Evolutionary conservation across 371 early-diverging fungal genomes (phyloP).

Genomic region (Gilbertella persicaria): DNA sequence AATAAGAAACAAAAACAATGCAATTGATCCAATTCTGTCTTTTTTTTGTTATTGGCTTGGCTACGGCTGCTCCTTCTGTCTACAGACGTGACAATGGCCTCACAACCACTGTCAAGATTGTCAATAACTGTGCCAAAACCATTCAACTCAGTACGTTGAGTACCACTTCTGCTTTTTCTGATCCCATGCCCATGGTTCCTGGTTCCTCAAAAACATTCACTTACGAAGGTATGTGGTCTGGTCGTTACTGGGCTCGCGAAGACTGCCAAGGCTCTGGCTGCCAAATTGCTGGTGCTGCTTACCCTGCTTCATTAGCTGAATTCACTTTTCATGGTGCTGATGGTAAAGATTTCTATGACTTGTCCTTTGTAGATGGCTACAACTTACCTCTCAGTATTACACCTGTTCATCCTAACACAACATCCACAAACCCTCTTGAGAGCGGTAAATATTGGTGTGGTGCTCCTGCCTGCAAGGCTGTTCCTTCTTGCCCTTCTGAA

Average conservation of each 20-base stretch:
- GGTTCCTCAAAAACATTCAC: conserved; percentile 1
- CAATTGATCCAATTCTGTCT: not conserved
- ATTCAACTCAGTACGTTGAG: conserved; percentile 15
- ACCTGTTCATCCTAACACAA: conserved; percentile 17
- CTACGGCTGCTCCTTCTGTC: conserved; percentile 8
- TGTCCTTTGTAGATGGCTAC: no score
- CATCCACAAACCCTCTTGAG: no score
- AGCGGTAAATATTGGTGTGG: conserved; percentile 28
- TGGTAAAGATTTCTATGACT: no score
- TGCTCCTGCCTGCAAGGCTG: conserved; percentile 19
- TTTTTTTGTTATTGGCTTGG: not conserved
- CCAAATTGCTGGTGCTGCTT: conserved; percentile 26
- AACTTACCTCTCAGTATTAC: no score
- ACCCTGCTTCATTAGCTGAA: no score
- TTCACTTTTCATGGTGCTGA: no score
- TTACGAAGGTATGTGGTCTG: conserved; percentile 25
- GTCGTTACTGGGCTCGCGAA: conserved; percentile 40
- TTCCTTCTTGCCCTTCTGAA: conserved; percentile 30
- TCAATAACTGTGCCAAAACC: conserved; percentile 17
- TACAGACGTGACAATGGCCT: not conserved
- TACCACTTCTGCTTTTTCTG: conserved; percentile 2
- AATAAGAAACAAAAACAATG: no score
- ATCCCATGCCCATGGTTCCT: not conserved
- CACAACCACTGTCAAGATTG: conserved; percentile 10
- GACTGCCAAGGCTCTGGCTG: conserved; percentile 26